These are phyloP conservation scores for Candida methanosorbosa DNA, from an alignment of 805 yeast genomes.

Conservation along the genomic window DNA sequence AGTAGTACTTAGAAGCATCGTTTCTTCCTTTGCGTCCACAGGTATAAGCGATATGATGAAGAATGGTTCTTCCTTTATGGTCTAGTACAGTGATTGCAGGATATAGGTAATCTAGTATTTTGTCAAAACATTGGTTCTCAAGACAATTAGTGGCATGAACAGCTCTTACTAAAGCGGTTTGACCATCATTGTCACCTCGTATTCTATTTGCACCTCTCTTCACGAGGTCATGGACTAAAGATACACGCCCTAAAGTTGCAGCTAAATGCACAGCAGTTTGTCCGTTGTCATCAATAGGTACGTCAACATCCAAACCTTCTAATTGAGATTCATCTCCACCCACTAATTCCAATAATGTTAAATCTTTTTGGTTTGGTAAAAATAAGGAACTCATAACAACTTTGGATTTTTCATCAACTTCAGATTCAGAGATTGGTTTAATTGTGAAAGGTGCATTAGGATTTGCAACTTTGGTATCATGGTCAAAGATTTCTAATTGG, in stretches of 20 bases:
- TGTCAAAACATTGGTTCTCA: constrained; percentile 68
- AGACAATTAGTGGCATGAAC: constrained; percentile 77
- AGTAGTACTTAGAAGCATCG: constrained; percentile 64
- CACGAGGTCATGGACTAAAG: constrained; percentile 62
- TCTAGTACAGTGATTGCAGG: constrained; percentile 66
- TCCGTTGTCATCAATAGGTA: constrained; percentile 88
- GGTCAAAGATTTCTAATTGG: constrained; percentile 23
- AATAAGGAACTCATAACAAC: constrained; percentile 42
- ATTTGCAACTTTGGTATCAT: constrained; percentile 29
- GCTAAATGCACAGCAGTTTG: constrained; percentile 96
- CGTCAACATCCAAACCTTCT: constrained; percentile 52
- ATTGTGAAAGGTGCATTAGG: constrained; percentile 40
- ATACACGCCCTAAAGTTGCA: constrained; percentile 74
- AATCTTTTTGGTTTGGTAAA: constrained; percentile 29
- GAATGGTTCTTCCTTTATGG: constrained; percentile 63
- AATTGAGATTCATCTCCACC: constrained; percentile 19
- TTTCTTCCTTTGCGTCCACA: constrained; percentile 71
- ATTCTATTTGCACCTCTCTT: constrained; percentile 58
- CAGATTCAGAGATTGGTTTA: constrained; percentile 31
- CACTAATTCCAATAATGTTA: constrained; percentile 17
- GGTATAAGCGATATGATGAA: constrained; percentile 80
- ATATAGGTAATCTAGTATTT: constrained; percentile 61
- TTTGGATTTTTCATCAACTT: constrained; percentile 21
- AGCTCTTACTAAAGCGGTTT: constrained; percentile 78
- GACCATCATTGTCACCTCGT: constrained; percentile 75